Evolutionary conservation across 83 land plant genomes (phyloP).

Genomic region (Diphasiastrum complanatum): DNA sequence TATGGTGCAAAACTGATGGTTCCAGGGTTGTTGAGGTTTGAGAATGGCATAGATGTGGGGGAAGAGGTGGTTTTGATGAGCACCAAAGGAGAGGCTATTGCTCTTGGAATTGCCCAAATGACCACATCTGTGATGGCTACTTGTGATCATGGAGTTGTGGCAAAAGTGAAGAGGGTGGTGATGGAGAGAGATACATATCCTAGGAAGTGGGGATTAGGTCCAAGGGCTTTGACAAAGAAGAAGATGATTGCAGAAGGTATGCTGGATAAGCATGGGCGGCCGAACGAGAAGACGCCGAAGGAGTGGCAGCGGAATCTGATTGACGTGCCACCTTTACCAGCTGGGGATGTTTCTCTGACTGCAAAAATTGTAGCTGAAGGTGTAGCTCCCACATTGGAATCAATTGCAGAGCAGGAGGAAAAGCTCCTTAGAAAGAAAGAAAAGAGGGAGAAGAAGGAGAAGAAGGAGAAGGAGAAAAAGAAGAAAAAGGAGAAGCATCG

Average conservation of each 20-base stretch:
- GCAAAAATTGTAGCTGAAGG: neutral
- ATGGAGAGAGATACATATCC: too few species aligned
- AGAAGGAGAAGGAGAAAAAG: conserved; percentile 1
- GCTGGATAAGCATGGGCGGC: conserved; percentile 7
- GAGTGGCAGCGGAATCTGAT: conserved; percentile 14
- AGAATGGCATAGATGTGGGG: neutral
- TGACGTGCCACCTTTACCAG: neutral
- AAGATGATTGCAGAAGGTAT: conserved; percentile 5
- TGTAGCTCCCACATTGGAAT: neutral
- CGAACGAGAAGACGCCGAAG: conserved; percentile 5
- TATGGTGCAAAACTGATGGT: conserved; percentile 7
- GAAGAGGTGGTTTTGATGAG: conserved; percentile 2
- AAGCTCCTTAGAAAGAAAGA: too few species aligned
- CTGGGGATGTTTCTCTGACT: neutral
- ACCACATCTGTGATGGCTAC: conserved; percentile 6
- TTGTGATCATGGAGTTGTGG: conserved; percentile 5
- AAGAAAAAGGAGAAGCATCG: neutral
- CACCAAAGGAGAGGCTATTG: conserved; percentile 5
- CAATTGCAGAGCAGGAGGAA: neutral
- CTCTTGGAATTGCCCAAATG: too few species aligned
- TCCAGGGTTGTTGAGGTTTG: neutral
- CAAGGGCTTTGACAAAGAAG: neutral
- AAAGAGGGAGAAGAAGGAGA: neutral
- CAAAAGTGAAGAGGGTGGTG: conserved; percentile 6
- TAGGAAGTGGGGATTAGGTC: conserved; percentile 1